A percentile compares a stretch with the other conserved stretches of the same genome.
phyloP scores from a whole-genome alignment of 2,329 filamentous ascomycete genomes.

The Claviceps cyperi region DNA sequence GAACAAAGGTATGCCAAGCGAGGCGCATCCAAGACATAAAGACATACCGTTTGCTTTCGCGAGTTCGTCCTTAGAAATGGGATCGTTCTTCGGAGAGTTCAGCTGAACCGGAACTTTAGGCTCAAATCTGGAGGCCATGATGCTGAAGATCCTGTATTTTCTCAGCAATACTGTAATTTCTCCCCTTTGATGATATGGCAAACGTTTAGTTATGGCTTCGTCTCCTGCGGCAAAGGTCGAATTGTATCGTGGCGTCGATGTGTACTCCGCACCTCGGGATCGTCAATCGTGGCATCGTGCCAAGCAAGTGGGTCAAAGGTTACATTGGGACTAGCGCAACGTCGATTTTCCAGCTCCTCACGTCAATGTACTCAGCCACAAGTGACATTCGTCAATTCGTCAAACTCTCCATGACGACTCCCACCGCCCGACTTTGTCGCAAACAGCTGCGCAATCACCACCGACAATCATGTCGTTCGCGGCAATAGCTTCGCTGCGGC shows the following conservation, averaged over 20 bases:
- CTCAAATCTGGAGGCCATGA: constrained; percentile 55
- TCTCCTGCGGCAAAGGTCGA: not conserved
- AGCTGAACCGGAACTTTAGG: constrained; percentile 65
- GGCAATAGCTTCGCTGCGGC: constrained; percentile 20
- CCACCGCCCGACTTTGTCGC: not conserved
- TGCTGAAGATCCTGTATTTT: not conserved
- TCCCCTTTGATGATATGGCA: not conserved
- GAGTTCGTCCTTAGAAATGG: constrained; percentile 68
- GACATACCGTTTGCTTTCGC: constrained; percentile 66
- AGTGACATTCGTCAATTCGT: not conserved
- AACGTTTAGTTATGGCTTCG: not conserved
- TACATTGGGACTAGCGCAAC: constrained; percentile 6
- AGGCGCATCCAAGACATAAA: not conserved
- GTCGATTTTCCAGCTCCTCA: not conserved
- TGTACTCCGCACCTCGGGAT: constrained; percentile 5
- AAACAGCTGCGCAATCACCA: not conserved
- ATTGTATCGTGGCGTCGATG: not conserved
- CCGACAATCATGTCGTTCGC: constrained; percentile 18
- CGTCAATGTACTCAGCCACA: not conserved
- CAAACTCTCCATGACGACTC: not conserved
- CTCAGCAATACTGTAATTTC: not conserved
- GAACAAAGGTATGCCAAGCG: not conserved
- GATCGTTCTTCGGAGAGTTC: constrained; percentile 73
- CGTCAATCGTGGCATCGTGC: too few species aligned
- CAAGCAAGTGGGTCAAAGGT: constrained; percentile 8